Percentiles rank a stretch among this genome's conserved stretches.
Conservation (phyloP, 2,329 filamentous ascomycete genomes). For the Alternaria ventricosa region DNA sequence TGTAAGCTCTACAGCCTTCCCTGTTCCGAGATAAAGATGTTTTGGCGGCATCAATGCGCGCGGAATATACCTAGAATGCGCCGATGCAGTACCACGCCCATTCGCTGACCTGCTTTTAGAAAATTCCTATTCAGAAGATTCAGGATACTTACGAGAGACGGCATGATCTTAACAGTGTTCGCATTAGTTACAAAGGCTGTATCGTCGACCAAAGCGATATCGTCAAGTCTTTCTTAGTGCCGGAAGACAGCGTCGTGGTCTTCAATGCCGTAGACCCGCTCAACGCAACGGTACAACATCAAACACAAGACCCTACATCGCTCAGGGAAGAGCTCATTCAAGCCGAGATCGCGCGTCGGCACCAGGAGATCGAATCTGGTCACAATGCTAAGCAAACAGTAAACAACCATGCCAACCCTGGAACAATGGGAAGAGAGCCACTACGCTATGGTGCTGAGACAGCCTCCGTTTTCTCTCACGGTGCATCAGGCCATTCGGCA, state of each 20-base stretch:
- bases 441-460: not conserved
- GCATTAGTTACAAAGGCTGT: slow-evolving; percentile 23
- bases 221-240: slow-evolving; percentile 9
- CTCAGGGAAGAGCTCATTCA: not conserved
- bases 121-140: slow-evolving; percentile 29
- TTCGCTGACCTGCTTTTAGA: slow-evolving; percentile 15
- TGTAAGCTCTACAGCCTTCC: slow-evolving; percentile 24
- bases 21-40: not conserved
- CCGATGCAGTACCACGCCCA: not conserved
- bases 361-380: not conserved
- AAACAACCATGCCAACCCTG: not conserved
- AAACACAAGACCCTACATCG: not conserved
- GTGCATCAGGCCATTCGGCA: not conserved
- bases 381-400: not conserved
- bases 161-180: slow-evolving; percentile 12
- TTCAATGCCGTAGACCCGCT: slow-evolving; percentile 1
- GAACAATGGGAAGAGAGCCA: not conserved
- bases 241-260: slow-evolving; percentile 7
- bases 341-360: not conserved
- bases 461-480: not conserved
- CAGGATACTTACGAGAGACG: slow-evolving; percentile 18
- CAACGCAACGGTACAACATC: not conserved
- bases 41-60: not conserved
- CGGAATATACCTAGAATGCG: not conserved
- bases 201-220: slow-evolving; percentile 1